A percentile compares a stretch with the other conserved stretches of the same genome.
These are phyloP conservation scores for Kazachstania sp. DNA, from an alignment of 1,139 yeast species.

Conservation along the genomic window DNA sequence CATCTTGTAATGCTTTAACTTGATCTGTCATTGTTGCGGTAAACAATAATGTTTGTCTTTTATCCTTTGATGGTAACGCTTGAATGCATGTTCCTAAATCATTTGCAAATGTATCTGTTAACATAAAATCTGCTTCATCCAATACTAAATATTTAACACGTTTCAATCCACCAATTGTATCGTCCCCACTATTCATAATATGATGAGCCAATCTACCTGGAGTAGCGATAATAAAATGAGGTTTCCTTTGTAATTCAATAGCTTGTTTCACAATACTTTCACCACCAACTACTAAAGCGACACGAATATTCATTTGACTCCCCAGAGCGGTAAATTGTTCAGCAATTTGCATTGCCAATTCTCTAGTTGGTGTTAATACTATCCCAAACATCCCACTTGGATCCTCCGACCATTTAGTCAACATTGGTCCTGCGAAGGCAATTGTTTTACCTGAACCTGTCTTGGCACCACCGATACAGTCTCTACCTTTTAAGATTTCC, in stretches of 20 bases:
- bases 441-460: constrained; percentile 98
- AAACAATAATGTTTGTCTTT: constrained; percentile 80
- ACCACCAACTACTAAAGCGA: constrained; percentile 85
- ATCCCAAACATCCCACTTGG: constrained; percentile 90
- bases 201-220: constrained; percentile 97
- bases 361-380: constrained; percentile 89
- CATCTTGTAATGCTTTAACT: constrained; percentile 69
- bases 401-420: constrained; percentile 88
- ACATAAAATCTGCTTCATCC: constrained; percentile 92
- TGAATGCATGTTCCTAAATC: constrained; percentile 68
- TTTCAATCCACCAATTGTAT: constrained; percentile 69
- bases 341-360: constrained; percentile 90
- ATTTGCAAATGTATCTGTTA: constrained; percentile 74
- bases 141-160: constrained; percentile 73
- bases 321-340: constrained; percentile 95
- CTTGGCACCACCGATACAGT: constrained; percentile 96
- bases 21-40: constrained; percentile 97
- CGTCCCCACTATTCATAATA: constrained; percentile 80
- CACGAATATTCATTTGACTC: constrained; percentile 73
- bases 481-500: constrained; percentile 61
- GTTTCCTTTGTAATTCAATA: constrained; percentile 66
- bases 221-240: constrained; percentile 93
- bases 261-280: constrained; percentile 87
- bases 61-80: constrained; percentile 58
- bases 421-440: constrained; percentile 95